phyloP scores from a whole-genome alignment of 257 asterid genomes.

The Solanum chaucha region DNA sequence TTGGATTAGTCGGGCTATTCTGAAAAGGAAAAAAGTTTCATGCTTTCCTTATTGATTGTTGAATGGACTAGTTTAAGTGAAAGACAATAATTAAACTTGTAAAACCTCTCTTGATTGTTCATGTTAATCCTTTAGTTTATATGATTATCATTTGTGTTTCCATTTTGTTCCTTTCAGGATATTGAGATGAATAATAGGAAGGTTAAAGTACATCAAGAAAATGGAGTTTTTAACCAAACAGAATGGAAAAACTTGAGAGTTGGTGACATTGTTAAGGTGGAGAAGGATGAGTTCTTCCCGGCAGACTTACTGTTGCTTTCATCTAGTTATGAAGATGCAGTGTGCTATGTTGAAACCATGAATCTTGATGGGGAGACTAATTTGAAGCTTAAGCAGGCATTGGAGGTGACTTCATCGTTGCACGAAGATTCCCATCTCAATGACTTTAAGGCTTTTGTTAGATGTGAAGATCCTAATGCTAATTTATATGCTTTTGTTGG shows the following conservation, averaged over 20 bases:
- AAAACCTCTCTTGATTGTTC: not conserved
- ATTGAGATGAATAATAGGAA: slow-evolving; percentile 73
- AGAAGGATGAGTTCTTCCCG: slow-evolving; percentile 82
- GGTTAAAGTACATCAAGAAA: slow-evolving; percentile 58
- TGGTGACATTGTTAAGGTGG: slow-evolving; percentile 80
- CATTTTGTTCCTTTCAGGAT: slow-evolving; percentile 32
- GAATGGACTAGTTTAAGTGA: not conserved
- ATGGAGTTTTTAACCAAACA: slow-evolving; percentile 39
- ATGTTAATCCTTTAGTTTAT: not conserved
- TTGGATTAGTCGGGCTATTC: not conserved
- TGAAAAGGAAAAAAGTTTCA: not conserved
- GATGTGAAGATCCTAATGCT: slow-evolving; percentile 93
- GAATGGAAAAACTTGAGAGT: slow-evolving; percentile 83
- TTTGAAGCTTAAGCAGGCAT: slow-evolving; percentile 71
- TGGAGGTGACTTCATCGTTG: slow-evolving; percentile 48
- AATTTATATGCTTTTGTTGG: slow-evolving; percentile 72
- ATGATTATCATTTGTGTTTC: not conserved
- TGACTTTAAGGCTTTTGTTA: slow-evolving; percentile 54
- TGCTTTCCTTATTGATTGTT: not conserved
- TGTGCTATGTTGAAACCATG: slow-evolving; percentile 97
- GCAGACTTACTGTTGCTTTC: slow-evolving; percentile 82
- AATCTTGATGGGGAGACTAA: slow-evolving; percentile 94
- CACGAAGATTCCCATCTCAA: slow-evolving; percentile 32
- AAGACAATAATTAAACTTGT: not conserved
- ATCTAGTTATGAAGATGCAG: slow-evolving; percentile 74